Base-by-base conservation (phyloP, 78 protist species). In the Cyanophora paradoxa region DNA sequence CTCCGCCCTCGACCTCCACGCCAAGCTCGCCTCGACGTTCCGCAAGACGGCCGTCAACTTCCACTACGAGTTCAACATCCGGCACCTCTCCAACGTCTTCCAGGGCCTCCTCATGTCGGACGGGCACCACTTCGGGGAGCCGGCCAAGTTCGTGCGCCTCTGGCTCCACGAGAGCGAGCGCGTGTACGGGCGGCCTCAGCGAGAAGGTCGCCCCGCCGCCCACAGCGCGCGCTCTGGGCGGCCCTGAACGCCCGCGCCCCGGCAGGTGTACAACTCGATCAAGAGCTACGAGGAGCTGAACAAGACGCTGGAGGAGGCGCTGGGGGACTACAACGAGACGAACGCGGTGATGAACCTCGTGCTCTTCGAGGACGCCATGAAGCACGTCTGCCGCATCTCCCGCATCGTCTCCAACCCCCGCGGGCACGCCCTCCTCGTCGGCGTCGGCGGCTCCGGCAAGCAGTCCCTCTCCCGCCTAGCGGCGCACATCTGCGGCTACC, bases 61-160 rank as follows among this genome's bases (percentile, higher is more conserved):
- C 86, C 94, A 86, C 74, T 89, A 86, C 80, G 57, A 79, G 72
- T 89, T 86, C 83, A 86, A 90, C 66, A 22, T 90, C 17, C 79
- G 94, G 16, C 86, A 90, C 30, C 52, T 86, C 26, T 56, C 70
- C 0, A 54, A 58, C 36, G 6, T 86, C 28, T 54, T 74, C 78
- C 74, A 67, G 17, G 90, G 87, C 56, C 1, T 90, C 26, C 22
- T n/a, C n/a, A 41, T 64, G 19, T 2, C 11, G 56, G 16, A 56
- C 5, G 20, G 4, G 19, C 40, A 63, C 50, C 34, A n/a, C 37
- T 37, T 78, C 44, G 0, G 19, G 10, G 78, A 59, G 30, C 71
- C 56, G 42, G 58, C 50, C 16, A 39, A 46, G 63, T 8, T 82
- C 14, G 39, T 34, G 19, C 64, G 79, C 28, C 77, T 86, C 24